A percentile compares a stretch with the other conserved stretches of the same genome.
Conservation (phyloP, 1,139 yeast species). For the Pichia sp. region DNA sequence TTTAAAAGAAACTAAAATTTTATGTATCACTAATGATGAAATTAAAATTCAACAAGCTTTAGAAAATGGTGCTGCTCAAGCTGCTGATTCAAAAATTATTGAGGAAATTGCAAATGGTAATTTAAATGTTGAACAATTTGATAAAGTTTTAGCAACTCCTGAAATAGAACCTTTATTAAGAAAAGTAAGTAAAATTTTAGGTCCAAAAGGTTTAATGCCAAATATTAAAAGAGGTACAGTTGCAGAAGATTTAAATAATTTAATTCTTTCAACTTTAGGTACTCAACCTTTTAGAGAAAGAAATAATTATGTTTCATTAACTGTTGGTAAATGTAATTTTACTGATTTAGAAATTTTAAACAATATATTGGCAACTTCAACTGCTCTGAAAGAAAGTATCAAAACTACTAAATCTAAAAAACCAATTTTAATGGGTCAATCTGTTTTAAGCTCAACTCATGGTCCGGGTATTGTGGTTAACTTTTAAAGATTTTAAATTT, state of each 20-base stretch:
- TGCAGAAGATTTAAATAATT: conserved; percentile 50
- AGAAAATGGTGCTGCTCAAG: conserved; percentile 50
- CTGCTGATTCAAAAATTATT: conserved; percentile 71
- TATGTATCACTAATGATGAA: conserved; percentile 61
- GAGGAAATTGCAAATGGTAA: conserved; percentile 53
- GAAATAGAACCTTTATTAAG: conserved; percentile 61
- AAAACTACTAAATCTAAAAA: conserved; percentile 53
- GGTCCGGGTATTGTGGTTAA: conserved; percentile 81
- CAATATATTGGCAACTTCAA: conserved; percentile 66
- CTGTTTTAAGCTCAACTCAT: conserved; percentile 62
- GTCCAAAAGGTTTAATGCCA: conserved; percentile 91
- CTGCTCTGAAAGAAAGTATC: conserved; percentile 56
- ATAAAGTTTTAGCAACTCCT: conserved; percentile 81
- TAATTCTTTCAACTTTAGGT: conserved; percentile 56
- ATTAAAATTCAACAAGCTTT: conserved; percentile 49
- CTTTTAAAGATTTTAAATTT: conserved; percentile 29
- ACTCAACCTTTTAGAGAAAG: conserved; percentile 70
- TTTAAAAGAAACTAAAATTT: conserved; percentile 54
- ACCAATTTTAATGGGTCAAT: conserved; percentile 66
- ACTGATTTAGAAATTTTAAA: conserved; percentile 68
- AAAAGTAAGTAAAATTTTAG: conserved; percentile 66
- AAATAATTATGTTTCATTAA: conserved; percentile 52
- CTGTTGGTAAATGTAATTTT: conserved; percentile 76
- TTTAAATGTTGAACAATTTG: conserved; percentile 46
- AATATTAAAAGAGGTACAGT: conserved; percentile 83